Evolutionary conservation across 1,139 yeast species (phyloP).

Genomic region (Zhuliangozyma parablackwelliae): DNA sequence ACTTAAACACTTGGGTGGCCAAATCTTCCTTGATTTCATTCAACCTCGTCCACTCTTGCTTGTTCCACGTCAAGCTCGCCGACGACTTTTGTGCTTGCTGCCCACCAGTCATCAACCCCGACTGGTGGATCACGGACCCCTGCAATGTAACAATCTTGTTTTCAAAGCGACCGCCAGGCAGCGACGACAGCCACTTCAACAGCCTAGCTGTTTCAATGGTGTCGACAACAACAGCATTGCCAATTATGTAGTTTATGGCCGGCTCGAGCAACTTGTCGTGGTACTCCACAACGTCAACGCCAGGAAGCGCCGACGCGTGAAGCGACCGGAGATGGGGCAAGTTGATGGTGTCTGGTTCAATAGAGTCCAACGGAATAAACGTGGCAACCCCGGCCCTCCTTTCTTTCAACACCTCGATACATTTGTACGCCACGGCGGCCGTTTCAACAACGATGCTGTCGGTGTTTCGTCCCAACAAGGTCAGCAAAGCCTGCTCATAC

Average conservation of each 20-base stretch:
- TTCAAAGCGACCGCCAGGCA: conserved; percentile 35
- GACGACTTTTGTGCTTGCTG: conserved; percentile 26
- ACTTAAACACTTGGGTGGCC: conserved; percentile 45
- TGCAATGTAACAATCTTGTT: conserved; percentile 76
- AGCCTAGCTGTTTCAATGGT: conserved; percentile 61
- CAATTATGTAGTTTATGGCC: conserved; percentile 79
- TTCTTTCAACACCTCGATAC: conserved; percentile 79
- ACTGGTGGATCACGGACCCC: conserved; percentile 79
- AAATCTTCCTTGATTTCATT: conserved; percentile 60
- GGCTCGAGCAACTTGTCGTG: conserved; percentile 62
- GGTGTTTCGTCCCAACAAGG: conserved; percentile 72
- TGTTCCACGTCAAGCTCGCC: conserved; percentile 59
- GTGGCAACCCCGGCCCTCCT: conserved; percentile 83
- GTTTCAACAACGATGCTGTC: conserved; percentile 85
- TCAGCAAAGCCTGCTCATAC: conserved; percentile 73
- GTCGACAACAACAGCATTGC: conserved; percentile 80
- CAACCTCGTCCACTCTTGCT: conserved; percentile 59
- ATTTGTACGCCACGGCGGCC: conserved; percentile 69
- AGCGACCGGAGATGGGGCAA: conserved; percentile 57
- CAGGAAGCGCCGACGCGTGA: conserved; percentile 55
- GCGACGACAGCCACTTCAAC: conserved; percentile 53
- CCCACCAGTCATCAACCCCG: conserved; percentile 95
- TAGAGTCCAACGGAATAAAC: conserved; percentile 82
- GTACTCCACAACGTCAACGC: conserved; percentile 68
- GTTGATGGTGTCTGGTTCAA: conserved; percentile 49